A percentile compares a stretch with the other conserved stretches of the same genome.
Conservation (phyloP, 495 filamentous ascomycete genomes). For the Xylona heveae region DNA sequence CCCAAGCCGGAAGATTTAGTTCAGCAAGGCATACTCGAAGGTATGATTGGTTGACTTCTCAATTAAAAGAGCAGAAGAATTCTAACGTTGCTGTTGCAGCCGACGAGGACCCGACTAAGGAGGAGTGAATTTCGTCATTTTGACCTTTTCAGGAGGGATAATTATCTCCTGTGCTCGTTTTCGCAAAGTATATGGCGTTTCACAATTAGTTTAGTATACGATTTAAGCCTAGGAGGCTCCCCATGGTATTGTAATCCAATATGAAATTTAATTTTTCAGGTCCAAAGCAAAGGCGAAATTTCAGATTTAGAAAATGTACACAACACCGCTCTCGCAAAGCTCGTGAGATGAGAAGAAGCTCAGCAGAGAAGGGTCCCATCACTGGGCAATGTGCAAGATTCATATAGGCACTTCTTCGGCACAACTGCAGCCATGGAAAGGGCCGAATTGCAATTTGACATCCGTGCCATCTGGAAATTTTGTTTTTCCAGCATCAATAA, state of each 20-base stretch:
- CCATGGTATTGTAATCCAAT: no score
- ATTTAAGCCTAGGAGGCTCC: no score
- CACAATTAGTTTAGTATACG: no score
- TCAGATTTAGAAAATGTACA: no score
- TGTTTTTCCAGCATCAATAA: not conserved
- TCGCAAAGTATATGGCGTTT: no score
- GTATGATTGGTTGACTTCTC: slow-evolving; percentile 5
- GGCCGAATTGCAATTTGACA: slow-evolving; percentile 97
- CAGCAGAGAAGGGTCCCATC: no score
- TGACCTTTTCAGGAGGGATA: no score
- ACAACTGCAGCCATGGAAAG: slow-evolving; percentile 69
- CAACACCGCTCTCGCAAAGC: not conserved
- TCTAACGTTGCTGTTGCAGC: not conserved
- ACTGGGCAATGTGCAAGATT: slow-evolving; percentile 9
- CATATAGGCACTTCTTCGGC: slow-evolving; percentile 70
- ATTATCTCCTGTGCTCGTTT: no score
- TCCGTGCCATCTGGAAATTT: slow-evolving; percentile 50
- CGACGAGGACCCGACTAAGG: slow-evolving; percentile 5
- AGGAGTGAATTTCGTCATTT: no score
- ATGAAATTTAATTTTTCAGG: no score
- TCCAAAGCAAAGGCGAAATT: no score
- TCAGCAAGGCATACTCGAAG: slow-evolving; percentile 43
- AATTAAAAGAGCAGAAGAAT: not conserved
- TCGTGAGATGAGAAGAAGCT: no score
- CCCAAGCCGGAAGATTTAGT: slow-evolving; percentile 56